Evolutionary conservation across 2,329 filamentous ascomycete genomes (phyloP), one percentile per base, ranked within the genome.

Genomic region (Colletotrichum salicis): DNA sequence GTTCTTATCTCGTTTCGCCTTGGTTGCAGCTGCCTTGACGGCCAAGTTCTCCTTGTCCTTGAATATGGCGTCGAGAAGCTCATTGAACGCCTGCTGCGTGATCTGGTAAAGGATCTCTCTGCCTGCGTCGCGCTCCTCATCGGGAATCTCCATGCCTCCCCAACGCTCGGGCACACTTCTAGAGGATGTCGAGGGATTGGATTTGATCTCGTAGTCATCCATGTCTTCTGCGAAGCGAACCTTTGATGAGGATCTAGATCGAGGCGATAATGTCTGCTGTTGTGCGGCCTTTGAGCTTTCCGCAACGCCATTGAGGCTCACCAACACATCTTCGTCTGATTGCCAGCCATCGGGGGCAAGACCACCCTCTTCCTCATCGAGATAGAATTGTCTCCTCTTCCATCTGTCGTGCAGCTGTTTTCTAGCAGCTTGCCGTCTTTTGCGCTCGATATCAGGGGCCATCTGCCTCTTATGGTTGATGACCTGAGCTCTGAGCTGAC

Each of bases 81-180:
- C 95, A 77, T 98, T 98, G 83, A 97, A 94, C 0, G 94, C 93
- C 80, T 97, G 93, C 80, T 98, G 95, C 0, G 94, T 95, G 37
- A 97, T 91, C 79, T 97, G 94, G 78, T 97, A 98, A 1, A 98
- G 84, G 4, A 98, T 93, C 78, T 98, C 94, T 76, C 93, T 94
- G 48, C 94, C 94, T 6, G 94, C 91, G 79, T 97, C 95, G 71
- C 88, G 89, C 80, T 97, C 95, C 1, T 92, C 91, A 75, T 93
- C 90, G 1, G 93, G 93, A 19, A 97, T 91, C 64, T 94, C 93
- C 80, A 94, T 92, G 22, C 92, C 92, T 60, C 92, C 92, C 91
- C 92, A 94, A 69, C 92, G 87, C 79, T 95, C 92, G 13, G 92
- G 90, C 10, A 93, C 86, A 77, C 89, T 92, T 57, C 91, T 86